These are phyloP conservation scores for Phallus indusiatus DNA, from an alignment of 768 basidiomycete genomes.

Conservation along the genomic window DNA sequence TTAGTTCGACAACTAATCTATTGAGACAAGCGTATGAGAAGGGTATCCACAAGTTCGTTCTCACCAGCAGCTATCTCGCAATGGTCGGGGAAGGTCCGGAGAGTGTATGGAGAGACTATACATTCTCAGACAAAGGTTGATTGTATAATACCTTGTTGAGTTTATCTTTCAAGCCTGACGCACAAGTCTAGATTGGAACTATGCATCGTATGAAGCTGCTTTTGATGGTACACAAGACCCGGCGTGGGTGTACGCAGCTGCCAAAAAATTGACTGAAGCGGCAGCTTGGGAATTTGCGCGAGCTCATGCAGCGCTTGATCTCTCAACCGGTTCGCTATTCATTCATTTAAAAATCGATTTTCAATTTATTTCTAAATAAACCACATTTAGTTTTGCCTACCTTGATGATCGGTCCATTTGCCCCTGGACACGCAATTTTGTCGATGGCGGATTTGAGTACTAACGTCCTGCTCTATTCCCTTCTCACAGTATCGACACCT, in stretches of 20 bases:
- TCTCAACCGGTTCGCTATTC: neutral
- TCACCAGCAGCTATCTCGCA: slow-evolving; percentile 5
- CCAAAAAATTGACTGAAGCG: slow-evolving; percentile 1
- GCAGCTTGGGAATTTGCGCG: slow-evolving; percentile 5
- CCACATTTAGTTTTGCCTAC: slow-evolving; percentile 25
- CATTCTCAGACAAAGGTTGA: slow-evolving; percentile 4
- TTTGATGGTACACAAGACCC: slow-evolving; percentile 3
- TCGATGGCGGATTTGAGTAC: slow-evolving; percentile 12
- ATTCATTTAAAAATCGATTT: no score
- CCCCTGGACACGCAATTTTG: slow-evolving; percentile 13
- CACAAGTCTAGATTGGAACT: slow-evolving; percentile 1
- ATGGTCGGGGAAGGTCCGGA: slow-evolving; percentile 2
- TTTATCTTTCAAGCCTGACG: no score
- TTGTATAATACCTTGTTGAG: no score
- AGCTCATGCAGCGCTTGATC: neutral
- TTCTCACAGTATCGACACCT: slow-evolving; percentile 16
- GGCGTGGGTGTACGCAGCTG: slow-evolving; percentile 3
- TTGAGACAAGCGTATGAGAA: slow-evolving; percentile 4
- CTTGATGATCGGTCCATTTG: slow-evolving; percentile 21
- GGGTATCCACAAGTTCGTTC: slow-evolving; percentile 4
- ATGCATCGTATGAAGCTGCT: slow-evolving; percentile 1
- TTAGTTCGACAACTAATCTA: neutral
- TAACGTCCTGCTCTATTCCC: slow-evolving; percentile 18
- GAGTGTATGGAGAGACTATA: slow-evolving; percentile 3
- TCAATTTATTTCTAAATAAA: no score